Base-by-base conservation (phyloP, 306 rosid species). In the Ceratonia siliqua region DNA sequence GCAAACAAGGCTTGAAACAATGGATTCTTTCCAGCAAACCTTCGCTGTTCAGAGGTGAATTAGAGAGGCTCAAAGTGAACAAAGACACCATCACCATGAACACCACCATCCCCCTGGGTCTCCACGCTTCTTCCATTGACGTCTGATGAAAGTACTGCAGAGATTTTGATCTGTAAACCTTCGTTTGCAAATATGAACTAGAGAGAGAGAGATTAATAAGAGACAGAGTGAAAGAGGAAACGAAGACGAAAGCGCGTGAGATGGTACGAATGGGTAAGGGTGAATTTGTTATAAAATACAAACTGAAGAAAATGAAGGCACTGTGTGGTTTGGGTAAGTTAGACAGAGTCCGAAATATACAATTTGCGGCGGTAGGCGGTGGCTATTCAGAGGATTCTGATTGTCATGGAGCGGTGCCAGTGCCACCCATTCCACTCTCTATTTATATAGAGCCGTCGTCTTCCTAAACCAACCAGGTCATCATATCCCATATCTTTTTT, bases 101-200 rank as follows among this genome's bases (percentile, higher is more conserved):
- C 46, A 18, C n/a, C 46, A 61, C 42, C 14, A 59, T 33, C 8
- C 46, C 32, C 32, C 2, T 28, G 2, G 2, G 32, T 4, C 32
- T 28, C 32, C 32, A 28, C 32, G 32, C 67, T 61, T 35, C 67
- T 61, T 61, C 67, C 67, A 58, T 58, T 8, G n/a, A n/a, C n/a
- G n/a, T n/a, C n/a, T n/a, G n/a, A n/a, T n/a, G n/a, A n/a, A n/a
- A n/a, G n/a, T n/a, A n/a, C n/a, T n/a, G n/a, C n/a, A n/a, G n/a
- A n/a, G n/a, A 28, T 4, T 28, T 4, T 28, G 32, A 1, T 28
- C 32, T 28, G 32, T 4, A 2, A 28, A 28, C 32, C 32, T 28
- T 28, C 32, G 32, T 28, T 28, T 28, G 2, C 32, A 28, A 28
- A 28, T 28, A 1, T 2, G 32, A 28, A 28, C 32, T 28, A 28